These are phyloP conservation scores for Camelina laxa DNA, from an alignment of 345 rosid species.

Conservation along the genomic window DNA sequence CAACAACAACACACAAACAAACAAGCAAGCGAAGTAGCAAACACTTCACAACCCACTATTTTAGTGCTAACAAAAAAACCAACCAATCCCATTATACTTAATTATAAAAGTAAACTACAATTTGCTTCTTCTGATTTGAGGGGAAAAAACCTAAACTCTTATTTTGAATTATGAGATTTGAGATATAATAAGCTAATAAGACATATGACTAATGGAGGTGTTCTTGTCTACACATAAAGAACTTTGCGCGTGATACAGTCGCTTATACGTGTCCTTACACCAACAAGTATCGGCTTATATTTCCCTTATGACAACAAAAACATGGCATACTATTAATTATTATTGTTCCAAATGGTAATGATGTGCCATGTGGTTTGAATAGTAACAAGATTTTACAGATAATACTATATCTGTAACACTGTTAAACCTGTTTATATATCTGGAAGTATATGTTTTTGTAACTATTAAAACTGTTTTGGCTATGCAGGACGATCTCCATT, in stretches of 20 bases:
- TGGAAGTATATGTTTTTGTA: too few species aligned
- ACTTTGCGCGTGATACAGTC: constrained; percentile 19
- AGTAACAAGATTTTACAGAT: too few species aligned
- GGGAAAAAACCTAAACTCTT: not conserved
- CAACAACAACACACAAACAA: not conserved
- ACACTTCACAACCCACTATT: constrained; percentile 21
- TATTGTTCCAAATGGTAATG: too few species aligned
- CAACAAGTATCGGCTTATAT: too few species aligned
- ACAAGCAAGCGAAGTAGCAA: not conserved
- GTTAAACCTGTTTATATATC: too few species aligned
- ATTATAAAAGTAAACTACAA: not conserved
- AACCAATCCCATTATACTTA: not conserved
- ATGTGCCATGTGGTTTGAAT: too few species aligned
- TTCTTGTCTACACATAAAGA: constrained; percentile 21
- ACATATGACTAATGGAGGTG: constrained; percentile 11
- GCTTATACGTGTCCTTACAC: constrained; percentile 23
- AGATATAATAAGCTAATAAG: constrained; percentile 18
- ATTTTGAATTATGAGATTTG: constrained; percentile 8
- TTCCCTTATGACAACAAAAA: too few species aligned
- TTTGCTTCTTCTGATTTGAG: not conserved
- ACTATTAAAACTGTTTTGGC: too few species aligned
- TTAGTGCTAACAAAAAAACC: constrained; percentile 12
- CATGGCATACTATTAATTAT: too few species aligned
- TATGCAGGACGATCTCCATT: not conserved
- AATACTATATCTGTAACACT: too few species aligned